phyloP scores from a whole-genome alignment of 2,329 filamentous ascomycete species.

The Phialophora expanda region DNA sequence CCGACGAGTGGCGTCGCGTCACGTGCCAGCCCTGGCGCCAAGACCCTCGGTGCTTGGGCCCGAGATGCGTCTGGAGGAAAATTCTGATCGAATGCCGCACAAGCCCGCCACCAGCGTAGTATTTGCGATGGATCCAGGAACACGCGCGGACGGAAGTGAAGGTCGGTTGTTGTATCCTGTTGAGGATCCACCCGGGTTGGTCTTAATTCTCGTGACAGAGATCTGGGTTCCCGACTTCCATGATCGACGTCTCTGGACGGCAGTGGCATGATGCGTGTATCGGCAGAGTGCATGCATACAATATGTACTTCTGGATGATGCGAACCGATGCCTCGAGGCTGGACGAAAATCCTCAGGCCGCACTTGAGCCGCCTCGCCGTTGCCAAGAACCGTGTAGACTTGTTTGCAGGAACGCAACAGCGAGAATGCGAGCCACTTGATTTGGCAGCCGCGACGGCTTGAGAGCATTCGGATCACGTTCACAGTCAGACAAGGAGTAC shows the following conservation, averaged over 20 bases:
- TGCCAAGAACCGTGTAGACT: not conserved
- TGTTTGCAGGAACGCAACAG: not conserved
- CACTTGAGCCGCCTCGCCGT: not conserved
- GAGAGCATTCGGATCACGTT: too few relatives aligned
- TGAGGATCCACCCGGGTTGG: not conserved
- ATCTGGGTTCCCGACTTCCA: not conserved
- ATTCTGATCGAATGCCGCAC: not conserved
- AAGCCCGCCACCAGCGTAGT: constrained; percentile 7
- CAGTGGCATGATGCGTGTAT: not conserved
- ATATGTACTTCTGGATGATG: not conserved
- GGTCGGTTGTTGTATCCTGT: not conserved
- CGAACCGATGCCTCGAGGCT: not conserved
- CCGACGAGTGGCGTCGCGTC: not conserved
- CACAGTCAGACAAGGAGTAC: not conserved
- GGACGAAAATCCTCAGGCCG: not conserved
- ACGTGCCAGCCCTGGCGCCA: not conserved
- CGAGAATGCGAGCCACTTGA: too few relatives aligned
- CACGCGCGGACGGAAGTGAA: not conserved
- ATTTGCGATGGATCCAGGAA: constrained; percentile 17
- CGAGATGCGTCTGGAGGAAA: constrained; percentile 10
- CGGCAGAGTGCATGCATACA: not conserved
- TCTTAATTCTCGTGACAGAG: not conserved
- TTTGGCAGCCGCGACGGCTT: too few relatives aligned
- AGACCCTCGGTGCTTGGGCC: constrained; percentile 1
- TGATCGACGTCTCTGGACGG: not conserved